Base-by-base conservation (phyloP, 2,329 filamentous ascomycete species). In the Paecilomyces sp. region DNA sequence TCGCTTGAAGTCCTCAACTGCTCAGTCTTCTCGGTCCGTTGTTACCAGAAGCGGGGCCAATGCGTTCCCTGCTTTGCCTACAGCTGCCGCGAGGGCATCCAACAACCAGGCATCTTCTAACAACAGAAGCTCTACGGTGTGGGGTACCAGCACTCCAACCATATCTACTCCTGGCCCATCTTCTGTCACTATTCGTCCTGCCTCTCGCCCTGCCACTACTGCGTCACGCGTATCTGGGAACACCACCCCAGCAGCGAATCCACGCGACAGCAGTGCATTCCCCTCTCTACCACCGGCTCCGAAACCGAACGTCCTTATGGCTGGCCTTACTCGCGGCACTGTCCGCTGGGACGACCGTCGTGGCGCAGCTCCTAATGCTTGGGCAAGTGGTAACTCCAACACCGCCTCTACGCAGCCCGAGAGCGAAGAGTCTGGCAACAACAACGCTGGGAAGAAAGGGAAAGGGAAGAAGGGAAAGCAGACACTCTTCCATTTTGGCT, bases 241-340 rank as follows among this genome's bases (percentile, higher is more conserved):
- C 41, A n/a, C 28, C 55, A 62, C 11, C 62, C 65, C 18, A 11
- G 70, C 65, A 18, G 65, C 61, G 65, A 62, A 18, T 18, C 41
- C n/a, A 47, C 41, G 41, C 15, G 71, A 68, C 8, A 67, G 71
- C 9, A 88, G 92, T 63, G 85, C 87, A 0, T 97, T 97, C 75
- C 93, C 92, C 0, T 88, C 91, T 1, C 81, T 97, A 0, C 92
- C 92, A 0, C 82, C 86, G 0, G 92, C 91, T 1, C 83, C 89
- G 0, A 97, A 87, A 67, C 84, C 85, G 3, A 84, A 81, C 50
- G 82, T 80, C 34, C 80, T 83, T 51, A 80, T 80, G 74, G 71
- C 77, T 0, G 78, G 79, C 7, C 74, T 79, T 55, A 80, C 78
- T 2, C 76, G 77, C 3, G 79, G 77, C 2, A 77, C 74, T 6